Base-by-base conservation (phyloP, 805 yeast genomes). In the Yamadazyma endophytica region DNA sequence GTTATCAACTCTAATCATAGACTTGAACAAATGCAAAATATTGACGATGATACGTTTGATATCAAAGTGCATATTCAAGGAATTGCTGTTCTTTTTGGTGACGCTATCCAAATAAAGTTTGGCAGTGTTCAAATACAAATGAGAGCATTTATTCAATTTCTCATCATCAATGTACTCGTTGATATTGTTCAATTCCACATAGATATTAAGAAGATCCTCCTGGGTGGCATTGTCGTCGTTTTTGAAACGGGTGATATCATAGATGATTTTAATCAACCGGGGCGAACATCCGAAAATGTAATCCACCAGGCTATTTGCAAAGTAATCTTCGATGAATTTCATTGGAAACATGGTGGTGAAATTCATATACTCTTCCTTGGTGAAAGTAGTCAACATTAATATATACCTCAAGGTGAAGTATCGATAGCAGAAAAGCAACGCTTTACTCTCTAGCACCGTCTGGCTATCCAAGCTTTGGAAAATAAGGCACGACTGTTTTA, bases 201-300 rank as follows among this genome's bases (percentile, higher is more conserved):
- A 15, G 47, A 32, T 8, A 21, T 30, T 22, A 35, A 21, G 49
- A 49, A 42, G 7, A 37, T 11, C 9, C 26, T 16, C 13, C 38
- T 37, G 17, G 13, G 14, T 21, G 5, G 28, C 36, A 16, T 43
- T 43, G 16, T 34, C 25, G 2, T 23, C 13, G 24, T 47, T 40
- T 24, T 44, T 46, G 6, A 49, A 32, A 22, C 35, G 36, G 5
- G 50, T 40, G 4, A 52, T 32, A n/a, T 44, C 33, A 26, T 49
- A 43, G 15, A 56, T 49, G 3, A 43, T 29, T 29, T 42, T 30
- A 3, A 56, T 30, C 9, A 58, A 40, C 25, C 43, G 29, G 2
- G 63, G 60, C 1, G 63, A 54, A 33, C 61, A 56, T 4, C 64
- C 63, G 38, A 52, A 47, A 52, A 56, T 46, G 22, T 54, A 54